Percentiles rank a stretch among this genome's conserved stretches.
phyloP scores from a whole-genome alignment of 768 basidiomycete species.

The Lentinula sp. region DNA sequence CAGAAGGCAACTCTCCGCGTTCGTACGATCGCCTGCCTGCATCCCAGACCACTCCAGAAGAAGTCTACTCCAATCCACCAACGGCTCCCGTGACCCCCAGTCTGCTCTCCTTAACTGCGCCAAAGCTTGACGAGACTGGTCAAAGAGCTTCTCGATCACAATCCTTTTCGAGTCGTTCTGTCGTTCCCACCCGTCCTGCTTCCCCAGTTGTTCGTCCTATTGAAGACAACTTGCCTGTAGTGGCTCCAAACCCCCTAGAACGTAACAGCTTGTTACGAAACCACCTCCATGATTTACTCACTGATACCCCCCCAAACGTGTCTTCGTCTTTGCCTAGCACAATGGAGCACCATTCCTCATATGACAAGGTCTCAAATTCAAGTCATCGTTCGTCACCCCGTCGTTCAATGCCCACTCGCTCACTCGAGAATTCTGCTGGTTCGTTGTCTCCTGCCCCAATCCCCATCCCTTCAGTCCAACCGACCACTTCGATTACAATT shows the following conservation, averaged over 20 bases:
- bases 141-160: constrained; percentile 13
- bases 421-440: constrained; percentile 15
- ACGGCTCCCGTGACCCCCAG: constrained; percentile 9
- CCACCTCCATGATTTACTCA: constrained; percentile 43
- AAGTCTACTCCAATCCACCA: not conserved
- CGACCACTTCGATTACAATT: constrained; percentile 13
- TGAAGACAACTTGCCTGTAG: constrained; percentile 14
- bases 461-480: constrained; percentile 12
- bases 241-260: constrained; percentile 16
- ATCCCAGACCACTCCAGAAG: constrained; percentile 8
- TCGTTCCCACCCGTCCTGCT: constrained; percentile 9
- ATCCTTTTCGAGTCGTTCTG: constrained; percentile 17
- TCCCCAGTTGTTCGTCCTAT: constrained; percentile 10
- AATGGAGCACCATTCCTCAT: not conserved
- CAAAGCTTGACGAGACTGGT: constrained; percentile 3
- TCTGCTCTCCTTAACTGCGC: constrained; percentile 12
- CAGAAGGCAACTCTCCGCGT: constrained; percentile 11
- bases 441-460: constrained; percentile 12
- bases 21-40: constrained; percentile 12
- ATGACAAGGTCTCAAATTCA: not conserved
- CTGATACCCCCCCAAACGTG: constrained; percentile 24
- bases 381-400: not conserved
- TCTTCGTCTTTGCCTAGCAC: constrained; percentile 37
- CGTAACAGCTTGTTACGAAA: constrained; percentile 19
- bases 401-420: constrained; percentile 18